Base-by-base conservation (phyloP, 176 grass and related monocot species). In the Eleusine coracana region DNA sequence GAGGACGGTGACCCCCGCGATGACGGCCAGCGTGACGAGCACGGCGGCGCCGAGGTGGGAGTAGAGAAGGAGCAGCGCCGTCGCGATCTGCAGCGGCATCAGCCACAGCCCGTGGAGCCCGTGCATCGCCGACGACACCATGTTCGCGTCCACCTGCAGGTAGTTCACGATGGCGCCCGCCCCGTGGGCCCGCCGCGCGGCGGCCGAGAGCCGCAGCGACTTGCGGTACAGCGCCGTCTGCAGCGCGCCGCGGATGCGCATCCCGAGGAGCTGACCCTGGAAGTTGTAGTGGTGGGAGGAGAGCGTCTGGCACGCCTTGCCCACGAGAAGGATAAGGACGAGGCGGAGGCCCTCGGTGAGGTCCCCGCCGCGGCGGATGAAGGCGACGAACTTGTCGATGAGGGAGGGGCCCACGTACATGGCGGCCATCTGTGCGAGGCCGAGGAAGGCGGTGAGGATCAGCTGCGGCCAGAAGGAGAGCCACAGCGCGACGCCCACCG, bases 181-280 rank as follows among this genome's bases (percentile, higher is more conserved):
- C 42, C 89, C 92, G 79, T 91, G 92, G 66, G 76, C 68, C 12
- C 89, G 92, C 3, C 86, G 86, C 2, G 92, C 92, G 0, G 86
- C 82, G 5, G 84, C 63, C 1, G 89, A 87, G 12, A 94, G 89
- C 3, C 84, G 83, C 83, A 94, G 68, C 37, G 89, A 90, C 86
- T 94, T 94, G 77, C 80, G 70, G 89, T 94, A 94, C 52, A 94
- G 71, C 28, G 86, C 77, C 21, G 86, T 94, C 84, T 91, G 87
- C 51, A 94, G 86, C 72, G 92, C 86, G 67, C 88, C 84, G 5
- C 92, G 92, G 83, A 94, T 91, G 66, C 87, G 92, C 92, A 91
- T 91, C 28, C 92, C 89, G 7, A 91, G 71, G 6, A 89, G 75
- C 86, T 86, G 83, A 0, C 83, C 84, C 71, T 94, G 92, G 89